Evolutionary conservation across 2,329 filamentous ascomycete species (phyloP).

Genomic region (Colletotrichum cereale): DNA sequence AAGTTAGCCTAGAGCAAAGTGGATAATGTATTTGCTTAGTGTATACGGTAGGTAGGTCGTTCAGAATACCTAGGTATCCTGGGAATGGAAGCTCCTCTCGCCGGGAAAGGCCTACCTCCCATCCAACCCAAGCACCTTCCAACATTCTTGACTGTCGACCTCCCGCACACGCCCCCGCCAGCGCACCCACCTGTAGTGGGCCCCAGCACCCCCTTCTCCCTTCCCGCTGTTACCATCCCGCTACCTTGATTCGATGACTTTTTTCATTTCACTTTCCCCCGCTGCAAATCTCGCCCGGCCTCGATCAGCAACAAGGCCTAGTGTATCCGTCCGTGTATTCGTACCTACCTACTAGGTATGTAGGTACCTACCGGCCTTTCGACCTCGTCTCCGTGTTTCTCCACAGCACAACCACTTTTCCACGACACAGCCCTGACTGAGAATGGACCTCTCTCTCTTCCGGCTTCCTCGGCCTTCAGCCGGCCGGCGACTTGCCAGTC

Average conservation of each 20-base stretch:
- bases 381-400: constrained; percentile 33
- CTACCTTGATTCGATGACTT: constrained; percentile 28
- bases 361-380: too few relatives aligned
- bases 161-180: constrained; percentile 20
- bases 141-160: not conserved
- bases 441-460: constrained; percentile 10
- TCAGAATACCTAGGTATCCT: not conserved
- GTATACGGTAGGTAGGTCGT: too few relatives aligned
- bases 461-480: constrained; percentile 11
- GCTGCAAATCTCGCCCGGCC: constrained; percentile 27
- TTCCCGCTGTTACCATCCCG: constrained; percentile 9
- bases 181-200: constrained; percentile 14
- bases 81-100: not conserved
- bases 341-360: not conserved
- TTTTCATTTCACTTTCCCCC: constrained; percentile 19
- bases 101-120: constrained; percentile 20
- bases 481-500: constrained; percentile 12
- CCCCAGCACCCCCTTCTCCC: constrained; percentile 6
- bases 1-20: too few relatives aligned
- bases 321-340: too few relatives aligned
- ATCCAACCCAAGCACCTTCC: constrained; percentile 2
- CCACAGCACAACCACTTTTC: constrained; percentile 31
- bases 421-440: constrained; percentile 35
- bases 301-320: not conserved
- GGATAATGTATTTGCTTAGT: too few relatives aligned